Conservation (phyloP, 2,329 filamentous ascomycete species). For the Cadophora sp. region DNA sequence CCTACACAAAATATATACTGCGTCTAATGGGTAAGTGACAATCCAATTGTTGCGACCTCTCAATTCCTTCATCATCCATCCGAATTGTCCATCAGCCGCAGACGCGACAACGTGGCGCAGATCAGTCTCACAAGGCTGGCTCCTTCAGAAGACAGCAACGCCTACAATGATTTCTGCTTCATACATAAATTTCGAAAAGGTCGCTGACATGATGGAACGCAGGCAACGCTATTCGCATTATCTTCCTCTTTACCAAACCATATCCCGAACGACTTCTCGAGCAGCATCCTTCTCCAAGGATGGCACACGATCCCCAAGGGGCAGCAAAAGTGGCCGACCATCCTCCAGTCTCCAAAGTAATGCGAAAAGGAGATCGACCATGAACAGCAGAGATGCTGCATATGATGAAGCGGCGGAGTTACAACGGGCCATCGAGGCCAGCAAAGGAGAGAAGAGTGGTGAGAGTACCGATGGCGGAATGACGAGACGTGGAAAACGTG, state of each 20-base stretch:
- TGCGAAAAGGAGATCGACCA: conserved; percentile 86
- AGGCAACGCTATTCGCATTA: conserved; percentile 74
- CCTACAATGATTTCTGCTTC: conserved; percentile 24
- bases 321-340: conserved; percentile 60
- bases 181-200: conserved; percentile 19
- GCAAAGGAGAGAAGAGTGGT: conserved; percentile 72
- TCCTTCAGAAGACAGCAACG: conserved; percentile 31
- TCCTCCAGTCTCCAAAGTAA: conserved; percentile 48
- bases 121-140: conserved; percentile 44
- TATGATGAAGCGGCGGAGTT: conserved; percentile 95
- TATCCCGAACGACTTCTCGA: conserved; percentile 63
- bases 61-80: conserved; percentile 31
- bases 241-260: conserved; percentile 60
- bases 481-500: conserved; percentile 77
- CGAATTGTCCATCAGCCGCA: conserved; percentile 37
- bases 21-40: conserved; percentile 80
- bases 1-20: conserved; percentile 82
- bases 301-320: conserved; percentile 59
- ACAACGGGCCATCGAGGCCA: conserved; percentile 90
- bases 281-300: conserved; percentile 73
- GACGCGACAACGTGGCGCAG: conserved; percentile 45
- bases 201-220: conserved; percentile 49
- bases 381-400: conserved; percentile 94
- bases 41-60: conserved; percentile 32
- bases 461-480: conserved; percentile 55